Percentiles rank a stretch among this genome's conserved stretches.
phyloP scores from a whole-genome alignment of 169 alveolate genomes.

The Cryptosporidium sp. region DNA sequence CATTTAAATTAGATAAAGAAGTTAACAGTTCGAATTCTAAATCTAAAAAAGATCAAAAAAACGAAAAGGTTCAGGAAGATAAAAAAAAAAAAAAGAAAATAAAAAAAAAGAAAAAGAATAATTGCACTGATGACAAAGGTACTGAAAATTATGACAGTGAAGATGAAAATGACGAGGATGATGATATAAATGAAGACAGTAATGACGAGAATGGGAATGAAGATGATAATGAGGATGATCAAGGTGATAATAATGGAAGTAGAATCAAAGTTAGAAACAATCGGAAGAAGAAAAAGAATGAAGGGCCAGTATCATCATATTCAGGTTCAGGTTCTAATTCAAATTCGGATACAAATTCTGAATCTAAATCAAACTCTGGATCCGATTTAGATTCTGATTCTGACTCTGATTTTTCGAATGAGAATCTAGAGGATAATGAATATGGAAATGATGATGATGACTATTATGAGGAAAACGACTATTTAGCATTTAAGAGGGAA shows the following conservation, averaged over 20 bases:
- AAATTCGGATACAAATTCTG: background rate
- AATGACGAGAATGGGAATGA: background rate
- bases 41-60: background rate
- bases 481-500: conserved; percentile 43
- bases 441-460: conserved; percentile 21
- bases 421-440: background rate
- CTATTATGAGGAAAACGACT: conserved; percentile 34
- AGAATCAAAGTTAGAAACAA: background rate
- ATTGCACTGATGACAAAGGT: background rate
- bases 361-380: background rate
- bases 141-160: too few relatives aligned
- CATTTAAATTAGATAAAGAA: background rate
- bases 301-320: background rate
- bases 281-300: background rate
- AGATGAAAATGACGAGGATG: background rate
- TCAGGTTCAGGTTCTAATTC: background rate
- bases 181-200: background rate
- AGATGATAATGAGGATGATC: background rate
- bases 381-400: background rate
- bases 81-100: background rate
- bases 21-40: background rate
- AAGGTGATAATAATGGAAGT: background rate
- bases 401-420: background rate
- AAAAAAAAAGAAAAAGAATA: background rate
- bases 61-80: background rate